Evolutionary conservation across 164 flowering plant species (phyloP).

Genomic region (Echeveria elegans): DNA sequence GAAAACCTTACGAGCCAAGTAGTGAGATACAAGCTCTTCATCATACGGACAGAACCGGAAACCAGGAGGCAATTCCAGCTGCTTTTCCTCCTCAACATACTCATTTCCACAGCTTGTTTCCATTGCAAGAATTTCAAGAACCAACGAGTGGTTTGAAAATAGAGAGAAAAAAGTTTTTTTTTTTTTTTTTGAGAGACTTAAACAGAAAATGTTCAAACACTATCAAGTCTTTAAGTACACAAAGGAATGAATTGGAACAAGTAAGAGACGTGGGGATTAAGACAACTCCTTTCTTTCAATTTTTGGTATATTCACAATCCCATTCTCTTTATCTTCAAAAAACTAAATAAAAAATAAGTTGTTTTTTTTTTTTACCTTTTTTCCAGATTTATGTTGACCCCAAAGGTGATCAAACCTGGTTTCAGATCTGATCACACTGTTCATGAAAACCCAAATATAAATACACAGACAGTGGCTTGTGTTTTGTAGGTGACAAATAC

Average conservation of each 20-base stretch:
- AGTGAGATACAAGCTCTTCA: constrained; percentile 9
- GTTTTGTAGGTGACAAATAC: constrained; percentile 1
- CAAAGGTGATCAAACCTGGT: background rate
- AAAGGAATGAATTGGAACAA: background rate
- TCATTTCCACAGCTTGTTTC: background rate
- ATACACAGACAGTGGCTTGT: background rate
- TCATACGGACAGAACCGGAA: constrained; percentile 5
- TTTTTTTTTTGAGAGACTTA: background rate
- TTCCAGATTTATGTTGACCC: background rate
- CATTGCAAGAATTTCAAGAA: background rate
- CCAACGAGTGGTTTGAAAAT: background rate
- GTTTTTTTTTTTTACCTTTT: background rate
- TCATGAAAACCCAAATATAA: background rate
- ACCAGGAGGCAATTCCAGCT: constrained; percentile 7
- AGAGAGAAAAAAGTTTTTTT: background rate
- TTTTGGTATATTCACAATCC: background rate
- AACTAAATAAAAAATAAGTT: too few species aligned
- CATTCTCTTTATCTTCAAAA: background rate
- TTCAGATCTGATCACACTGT: constrained; percentile 1
- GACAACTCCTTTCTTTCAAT: background rate
- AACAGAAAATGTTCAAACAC: background rate
- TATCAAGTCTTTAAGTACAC: background rate
- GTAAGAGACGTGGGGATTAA: constrained; percentile 1
- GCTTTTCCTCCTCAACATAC: background rate
- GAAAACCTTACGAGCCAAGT: background rate